A percentile compares a stretch with the other conserved stretches of the same genome.
Conservation (phyloP, 1,139 yeast species). For the Sugiyamaella japonica region DNA sequence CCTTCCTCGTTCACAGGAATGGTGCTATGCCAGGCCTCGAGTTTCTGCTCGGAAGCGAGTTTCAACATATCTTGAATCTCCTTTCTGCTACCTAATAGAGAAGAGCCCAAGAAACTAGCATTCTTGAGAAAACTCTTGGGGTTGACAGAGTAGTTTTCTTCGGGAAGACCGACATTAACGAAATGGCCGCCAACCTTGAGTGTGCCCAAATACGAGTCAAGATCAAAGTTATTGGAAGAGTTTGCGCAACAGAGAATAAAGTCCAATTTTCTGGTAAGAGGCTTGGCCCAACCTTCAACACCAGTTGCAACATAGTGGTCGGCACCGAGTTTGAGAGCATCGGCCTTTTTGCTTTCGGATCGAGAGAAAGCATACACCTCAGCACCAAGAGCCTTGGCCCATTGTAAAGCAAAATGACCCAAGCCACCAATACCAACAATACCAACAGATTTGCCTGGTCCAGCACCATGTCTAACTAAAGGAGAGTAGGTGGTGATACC, state of each 20-base stretch:
- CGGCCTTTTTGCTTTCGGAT: conserved; percentile 46
- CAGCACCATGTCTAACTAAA: conserved; percentile 50
- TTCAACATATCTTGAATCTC: conserved; percentile 33
- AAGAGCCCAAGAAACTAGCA: conserved; percentile 25
- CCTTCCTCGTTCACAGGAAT: conserved; percentile 23
- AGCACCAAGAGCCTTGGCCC: conserved; percentile 56
- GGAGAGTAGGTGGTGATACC: conserved; percentile 67
- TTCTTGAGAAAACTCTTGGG: conserved; percentile 13
- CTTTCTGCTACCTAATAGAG: conserved; percentile 29
- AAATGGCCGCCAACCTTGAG: conserved; percentile 33
- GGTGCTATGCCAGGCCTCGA: conserved; percentile 27
- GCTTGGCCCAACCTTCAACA: conserved; percentile 21
- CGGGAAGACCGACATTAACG: conserved; percentile 29
- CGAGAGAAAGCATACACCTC: conserved; percentile 53
- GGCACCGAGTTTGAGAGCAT: conserved; percentile 47
- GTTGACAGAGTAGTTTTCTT: conserved; percentile 16
- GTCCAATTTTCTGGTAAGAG: conserved; percentile 29
- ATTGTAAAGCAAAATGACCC: conserved; percentile 56
- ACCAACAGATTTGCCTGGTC: conserved; percentile 51
- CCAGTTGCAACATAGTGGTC: conserved; percentile 20
- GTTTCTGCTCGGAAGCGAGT: conserved; percentile 28
- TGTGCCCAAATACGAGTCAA: conserved; percentile 29
- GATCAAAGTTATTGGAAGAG: conserved; percentile 32
- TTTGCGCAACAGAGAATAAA: conserved; percentile 34
- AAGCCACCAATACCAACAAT: conserved; percentile 58